A percentile compares a stretch with the other conserved stretches of the same genome.
Evolutionary conservation across 2,329 filamentous ascomycete genomes (phyloP).

Genomic region (Thelonectria blattea): DNA sequence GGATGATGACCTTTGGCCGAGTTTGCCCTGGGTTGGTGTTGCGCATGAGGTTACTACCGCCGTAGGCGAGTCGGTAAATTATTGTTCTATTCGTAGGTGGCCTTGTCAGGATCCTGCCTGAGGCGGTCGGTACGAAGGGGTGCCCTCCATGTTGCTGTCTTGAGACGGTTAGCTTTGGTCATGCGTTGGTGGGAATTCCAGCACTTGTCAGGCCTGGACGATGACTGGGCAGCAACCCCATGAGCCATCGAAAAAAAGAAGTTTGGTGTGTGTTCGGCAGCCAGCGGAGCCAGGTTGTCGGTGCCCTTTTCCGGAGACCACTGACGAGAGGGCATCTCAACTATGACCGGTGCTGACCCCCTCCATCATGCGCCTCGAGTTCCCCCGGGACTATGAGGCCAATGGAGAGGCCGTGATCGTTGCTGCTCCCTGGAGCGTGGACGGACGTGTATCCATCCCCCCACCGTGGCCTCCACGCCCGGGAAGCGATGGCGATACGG

Average conservation of each 20-base stretch:
- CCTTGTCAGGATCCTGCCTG: not conserved
- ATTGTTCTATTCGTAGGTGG: not conserved
- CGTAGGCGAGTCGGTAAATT: constrained; percentile 19
- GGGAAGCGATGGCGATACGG: not conserved
- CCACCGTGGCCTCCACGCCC: not conserved
- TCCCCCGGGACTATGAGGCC: constrained; percentile 11
- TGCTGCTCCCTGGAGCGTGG: constrained; percentile 1
- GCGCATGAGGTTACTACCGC: constrained; percentile 16
- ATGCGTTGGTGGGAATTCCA: not conserved
- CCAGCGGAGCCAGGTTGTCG: not conserved
- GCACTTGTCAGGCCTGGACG: constrained; percentile 10
- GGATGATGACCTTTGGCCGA: constrained; percentile 22
- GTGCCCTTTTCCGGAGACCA: not conserved
- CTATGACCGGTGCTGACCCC: not conserved
- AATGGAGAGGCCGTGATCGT: constrained; percentile 1
- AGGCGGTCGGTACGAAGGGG: not conserved
- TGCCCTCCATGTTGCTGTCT: constrained; percentile 2
- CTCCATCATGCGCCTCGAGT: constrained; percentile 2
- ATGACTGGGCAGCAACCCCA: constrained; percentile 14
- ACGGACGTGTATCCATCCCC: not conserved
- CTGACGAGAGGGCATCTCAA: not conserved
- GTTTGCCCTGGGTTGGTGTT: constrained; percentile 14
- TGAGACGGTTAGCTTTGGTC: not conserved
- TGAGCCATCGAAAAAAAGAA: not conserved
- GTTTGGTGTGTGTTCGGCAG: constrained; percentile 7